Base-by-base conservation (phyloP, 306 rosid species). In the Coriaria nepalensis region DNA sequence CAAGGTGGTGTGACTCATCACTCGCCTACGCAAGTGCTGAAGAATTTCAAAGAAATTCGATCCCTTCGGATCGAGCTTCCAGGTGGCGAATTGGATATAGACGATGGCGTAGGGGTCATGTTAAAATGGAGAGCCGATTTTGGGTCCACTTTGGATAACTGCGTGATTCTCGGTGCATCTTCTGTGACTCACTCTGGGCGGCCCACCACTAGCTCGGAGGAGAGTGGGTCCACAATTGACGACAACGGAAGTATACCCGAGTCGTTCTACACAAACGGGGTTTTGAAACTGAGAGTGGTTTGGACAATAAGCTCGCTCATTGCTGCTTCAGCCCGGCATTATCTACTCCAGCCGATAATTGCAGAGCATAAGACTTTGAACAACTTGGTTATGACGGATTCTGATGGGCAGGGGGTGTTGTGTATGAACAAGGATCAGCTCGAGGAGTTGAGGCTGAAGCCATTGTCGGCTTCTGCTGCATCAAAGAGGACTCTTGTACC, bases 401-500 rank as follows among this genome's bases (percentile, higher is more conserved):
- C 96, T 0, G 98, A 92, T 56, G 98, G 93, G n/a, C 98, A 92
- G 33, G 98, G 98, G 4, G 86, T 92, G 34, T 50, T 92, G 49
- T 73, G 78, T 56, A 92, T 92, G 98, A 79, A 85, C 50, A 71
- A 86, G 36, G 93, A 85, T 2, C 98, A 92, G 61, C 85, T 92
- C 12, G 87, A 92, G 79, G 98, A 92, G 80, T 51, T 92, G 61
- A 75, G 98, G 41, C 93, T 92, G 68, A 92, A 92, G 93, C 98
- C 98, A 0, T 54, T 92, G 5, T 85, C 98, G 9, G 96, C 98
- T n/a, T 92, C 98, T 20, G 79, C 92, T 0, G 94, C 98, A 0
- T 79, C 98, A 0, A 92, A 92, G 78, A 69, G 98, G 73, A 92
- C 98, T 20, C 96, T 85, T 20, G 98, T 92, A n/a, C 98, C 98